Evolutionary conservation across 345 rosid genomes (phyloP).

Genomic region (Camelina hispida): DNA sequence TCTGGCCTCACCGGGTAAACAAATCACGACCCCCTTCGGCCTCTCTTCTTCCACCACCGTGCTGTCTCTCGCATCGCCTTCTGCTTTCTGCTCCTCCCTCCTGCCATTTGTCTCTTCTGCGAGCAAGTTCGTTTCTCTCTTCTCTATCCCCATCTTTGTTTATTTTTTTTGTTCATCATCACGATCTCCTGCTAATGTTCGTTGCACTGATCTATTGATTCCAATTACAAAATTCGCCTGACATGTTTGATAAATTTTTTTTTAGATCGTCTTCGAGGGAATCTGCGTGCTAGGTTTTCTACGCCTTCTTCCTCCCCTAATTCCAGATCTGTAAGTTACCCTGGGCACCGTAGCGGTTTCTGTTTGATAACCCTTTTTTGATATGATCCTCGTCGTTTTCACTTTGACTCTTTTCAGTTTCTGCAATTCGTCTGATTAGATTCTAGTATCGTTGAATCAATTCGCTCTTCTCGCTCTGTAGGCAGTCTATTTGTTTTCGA

Average conservation of each 20-base stretch:
- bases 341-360: constrained; percentile 14
- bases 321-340: constrained; percentile 39
- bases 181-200: not conserved
- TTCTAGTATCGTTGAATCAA: constrained; percentile 21
- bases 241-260: constrained; percentile 3
- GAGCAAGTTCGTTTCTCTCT: constrained; percentile 21
- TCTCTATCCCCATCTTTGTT: not conserved
- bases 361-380: not conserved
- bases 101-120: constrained; percentile 5
- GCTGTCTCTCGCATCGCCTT: constrained; percentile 11
- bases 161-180: not conserved
- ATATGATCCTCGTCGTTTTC: constrained; percentile 18
- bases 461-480: constrained; percentile 26
- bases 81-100: not conserved
- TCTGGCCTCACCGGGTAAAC: not conserved
- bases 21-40: constrained; percentile 22
- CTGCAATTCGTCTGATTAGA: constrained; percentile 7
- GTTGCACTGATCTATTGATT: constrained; percentile 20
- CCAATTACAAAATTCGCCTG: constrained; percentile 10
- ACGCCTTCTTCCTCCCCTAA: not conserved
- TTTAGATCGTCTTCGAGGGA: constrained; percentile 27
- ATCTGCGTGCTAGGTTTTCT: constrained; percentile 18
- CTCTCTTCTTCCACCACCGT: constrained; percentile 16
- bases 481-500: constrained; percentile 9
- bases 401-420: constrained; percentile 13